Evolutionary conservation across 1,284 basidiomycete genomes (phyloP), one percentile per base, ranked within the genome.

Genomic region (Fomitopsis palustris): DNA sequence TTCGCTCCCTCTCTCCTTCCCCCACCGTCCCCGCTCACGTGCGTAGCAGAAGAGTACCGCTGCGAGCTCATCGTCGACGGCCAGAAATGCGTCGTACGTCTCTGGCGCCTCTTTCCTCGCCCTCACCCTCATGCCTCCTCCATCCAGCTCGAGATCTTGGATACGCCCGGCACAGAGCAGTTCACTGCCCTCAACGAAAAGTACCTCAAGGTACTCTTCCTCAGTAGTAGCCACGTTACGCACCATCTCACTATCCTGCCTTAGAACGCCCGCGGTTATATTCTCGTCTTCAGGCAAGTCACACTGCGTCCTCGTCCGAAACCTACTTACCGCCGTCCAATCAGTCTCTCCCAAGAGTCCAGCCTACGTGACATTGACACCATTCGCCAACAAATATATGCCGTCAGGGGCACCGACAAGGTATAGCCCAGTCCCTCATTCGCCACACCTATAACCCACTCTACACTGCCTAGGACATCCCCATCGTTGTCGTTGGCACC

Each of bases 131-230:
- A 47, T 62, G 39, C 56, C 60, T 59, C 53, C 54, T 45, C 31
- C 70, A 91, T 45, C 31, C 70, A 91, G 87, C 83, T 95, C 58
- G 92, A 96, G 69, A 87, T 96, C 39, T 74, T 95, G 57, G 94
- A 96, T 71, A 96, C 94, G 14, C 94, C 94, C 19, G 93, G 94
- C 12, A 87, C 88, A n/a, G 92, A 92, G 69, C 93, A 93, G 70
- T 93, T 93, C 69, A 89, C 79, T 14, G 86, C 87, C 21, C 75
- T 92, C 57, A 91, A 89, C 65, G 91, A 93, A 72, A 78, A 87
- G 9, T 92, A 91, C 69, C 90, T 92, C 70, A 87, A 87, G 80
- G 89, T 88, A 37, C 49, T 4, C 41, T 25, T 38, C 43, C 52
- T 35, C 7, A 3, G 19, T 35, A 16, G 3, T n/a, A 52, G 16